phyloP scores from a whole-genome alignment of 495 filamentous ascomycete genomes.

The Polyplosphaeria fusca region DNA sequence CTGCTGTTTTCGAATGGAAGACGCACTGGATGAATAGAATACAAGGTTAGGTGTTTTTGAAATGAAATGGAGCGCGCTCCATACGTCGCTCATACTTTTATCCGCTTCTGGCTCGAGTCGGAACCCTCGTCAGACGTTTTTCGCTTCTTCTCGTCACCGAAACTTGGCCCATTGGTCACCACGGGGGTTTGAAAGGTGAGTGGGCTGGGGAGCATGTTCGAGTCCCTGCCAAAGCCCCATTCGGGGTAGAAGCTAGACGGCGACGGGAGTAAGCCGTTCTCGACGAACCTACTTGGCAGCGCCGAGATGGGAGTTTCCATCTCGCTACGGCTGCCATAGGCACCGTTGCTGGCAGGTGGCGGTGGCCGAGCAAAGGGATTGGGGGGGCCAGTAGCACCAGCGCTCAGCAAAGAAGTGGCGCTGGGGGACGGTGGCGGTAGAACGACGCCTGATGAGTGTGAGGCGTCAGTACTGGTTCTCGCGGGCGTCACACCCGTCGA shows the following conservation, averaged over 20 bases:
- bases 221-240: slow-evolving; percentile 73
- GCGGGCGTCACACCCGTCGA: slow-evolving; percentile 55
- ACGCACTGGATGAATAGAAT: not conserved
- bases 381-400: slow-evolving; percentile 86
- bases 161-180: slow-evolving; percentile 52
- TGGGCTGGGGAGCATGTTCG: slow-evolving; percentile 83
- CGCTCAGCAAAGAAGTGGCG: slow-evolving; percentile 77
- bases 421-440: slow-evolving; percentile 92
- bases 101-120: slow-evolving; percentile 30
- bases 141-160: slow-evolving; percentile 42
- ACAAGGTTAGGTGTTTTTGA: not conserved
- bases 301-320: slow-evolving; percentile 98
- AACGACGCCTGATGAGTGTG: slow-evolving; percentile 63
- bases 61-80: not conserved
- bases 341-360: slow-evolving; percentile 58
- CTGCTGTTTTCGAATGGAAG: not conserved
- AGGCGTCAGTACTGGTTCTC: slow-evolving; percentile 54
- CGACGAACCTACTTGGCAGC: slow-evolving; percentile 84
- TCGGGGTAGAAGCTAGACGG: slow-evolving; percentile 90
- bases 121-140: slow-evolving; percentile 40
- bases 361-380: slow-evolving; percentile 91
- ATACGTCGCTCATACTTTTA: slow-evolving; percentile 13
- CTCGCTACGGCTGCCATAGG: slow-evolving; percentile 60
- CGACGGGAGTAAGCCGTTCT: slow-evolving; percentile 76
- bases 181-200: slow-evolving; percentile 89